A percentile compares a stretch with the other conserved stretches of the same genome.
Evolutionary conservation across 352 stramenopile genomes (phyloP).

Genomic region (Pythium pyrilobum): DNA sequence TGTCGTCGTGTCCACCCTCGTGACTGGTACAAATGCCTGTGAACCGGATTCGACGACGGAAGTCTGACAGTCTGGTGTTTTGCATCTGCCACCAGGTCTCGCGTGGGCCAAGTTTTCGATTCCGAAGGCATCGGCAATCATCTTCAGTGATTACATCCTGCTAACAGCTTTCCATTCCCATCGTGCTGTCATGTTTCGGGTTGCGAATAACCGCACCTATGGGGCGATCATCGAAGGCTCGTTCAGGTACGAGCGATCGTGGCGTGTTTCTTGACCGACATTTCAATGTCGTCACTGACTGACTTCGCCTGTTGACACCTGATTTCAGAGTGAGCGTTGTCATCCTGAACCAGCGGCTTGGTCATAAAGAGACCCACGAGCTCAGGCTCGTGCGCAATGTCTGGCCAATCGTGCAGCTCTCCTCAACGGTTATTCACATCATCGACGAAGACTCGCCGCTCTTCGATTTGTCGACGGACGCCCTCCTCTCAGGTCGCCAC

Average conservation of each 20-base stretch:
- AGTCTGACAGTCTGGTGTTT: too few species aligned
- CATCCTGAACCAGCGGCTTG: slow-evolving; percentile 37
- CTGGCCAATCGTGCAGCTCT: slow-evolving; percentile 57
- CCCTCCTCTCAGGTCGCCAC: slow-evolving; percentile 39
- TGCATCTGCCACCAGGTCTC: slow-evolving; percentile 23
- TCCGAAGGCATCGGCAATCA: slow-evolving; percentile 38
- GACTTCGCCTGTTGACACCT: not conserved
- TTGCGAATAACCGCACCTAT: slow-evolving; percentile 48
- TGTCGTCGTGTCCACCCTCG: slow-evolving; percentile 37
- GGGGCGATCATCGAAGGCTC: slow-evolving; percentile 49
- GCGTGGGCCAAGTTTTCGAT: slow-evolving; percentile 68
- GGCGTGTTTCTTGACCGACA: not conserved
- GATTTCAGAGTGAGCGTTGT: slow-evolving; percentile 39
- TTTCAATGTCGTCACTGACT: not conserved
- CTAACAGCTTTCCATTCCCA: slow-evolving; percentile 44
- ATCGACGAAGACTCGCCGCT: slow-evolving; percentile 51
- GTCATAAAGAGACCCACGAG: slow-evolving; percentile 45
- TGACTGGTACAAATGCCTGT: slow-evolving; percentile 50
- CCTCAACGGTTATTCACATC: slow-evolving; percentile 47
- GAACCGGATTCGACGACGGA: too few species aligned
- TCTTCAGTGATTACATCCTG: slow-evolving; percentile 45
- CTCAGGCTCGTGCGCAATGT: slow-evolving; percentile 53
- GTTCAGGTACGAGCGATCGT: slow-evolving; percentile 44
- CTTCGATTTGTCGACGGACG: slow-evolving; percentile 33
- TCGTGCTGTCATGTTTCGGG: slow-evolving; percentile 53